Evolutionary conservation across 768 basidiomycete species (phyloP).

Genomic region (Rhizopogon vesiculosus): DNA sequence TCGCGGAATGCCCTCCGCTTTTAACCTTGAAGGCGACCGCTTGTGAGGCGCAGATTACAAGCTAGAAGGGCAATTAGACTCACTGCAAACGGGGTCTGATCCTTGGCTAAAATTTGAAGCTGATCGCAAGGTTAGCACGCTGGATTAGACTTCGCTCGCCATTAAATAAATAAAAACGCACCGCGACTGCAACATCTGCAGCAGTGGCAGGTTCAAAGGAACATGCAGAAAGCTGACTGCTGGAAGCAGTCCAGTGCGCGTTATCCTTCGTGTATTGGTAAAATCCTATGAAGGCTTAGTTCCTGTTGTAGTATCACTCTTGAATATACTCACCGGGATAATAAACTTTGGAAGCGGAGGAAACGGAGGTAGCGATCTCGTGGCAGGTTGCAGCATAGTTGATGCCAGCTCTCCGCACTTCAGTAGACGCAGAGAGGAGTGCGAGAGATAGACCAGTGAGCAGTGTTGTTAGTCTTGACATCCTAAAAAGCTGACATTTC

Average conservation of each 20-base stretch:
- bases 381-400: slow-evolving; percentile 17
- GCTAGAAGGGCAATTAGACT: slow-evolving; percentile 4
- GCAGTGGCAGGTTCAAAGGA: slow-evolving; percentile 55
- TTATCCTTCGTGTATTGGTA: slow-evolving; percentile 37
- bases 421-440: not conserved
- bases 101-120: slow-evolving; percentile 43
- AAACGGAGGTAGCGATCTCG: slow-evolving; percentile 33
- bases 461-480: no score
- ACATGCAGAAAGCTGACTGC: slow-evolving; percentile 42
- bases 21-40: slow-evolving; percentile 40
- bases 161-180: slow-evolving; percentile 17
- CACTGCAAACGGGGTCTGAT: slow-evolving; percentile 51
- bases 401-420: not conserved
- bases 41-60: not conserved
- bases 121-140: slow-evolving; percentile 15
- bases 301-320: not conserved
- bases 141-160: not conserved
- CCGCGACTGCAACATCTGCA: slow-evolving; percentile 48
- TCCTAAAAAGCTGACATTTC: no score
- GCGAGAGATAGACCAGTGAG: not conserved
- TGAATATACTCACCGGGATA: slow-evolving; percentile 30
- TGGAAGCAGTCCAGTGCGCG: slow-evolving; percentile 46
- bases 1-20: slow-evolving; percentile 54
- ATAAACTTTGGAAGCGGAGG: slow-evolving; percentile 41
- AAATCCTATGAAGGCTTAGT: not conserved